Conservation (phyloP, 805 yeast species). For the Ogataea methylovora region DNA sequence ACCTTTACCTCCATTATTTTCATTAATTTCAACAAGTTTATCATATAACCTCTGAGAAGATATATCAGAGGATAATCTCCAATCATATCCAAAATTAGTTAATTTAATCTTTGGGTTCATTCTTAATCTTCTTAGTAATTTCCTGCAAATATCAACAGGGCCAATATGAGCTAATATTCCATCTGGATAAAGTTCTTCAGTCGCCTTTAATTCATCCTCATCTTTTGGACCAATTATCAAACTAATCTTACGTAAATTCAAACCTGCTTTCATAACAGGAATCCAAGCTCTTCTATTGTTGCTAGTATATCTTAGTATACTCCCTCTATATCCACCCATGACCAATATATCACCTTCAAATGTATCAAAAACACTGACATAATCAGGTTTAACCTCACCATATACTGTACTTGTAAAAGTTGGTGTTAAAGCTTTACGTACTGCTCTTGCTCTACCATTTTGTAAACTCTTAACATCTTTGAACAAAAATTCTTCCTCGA, state of each 20-base stretch:
- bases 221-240: slow-evolving; percentile 64
- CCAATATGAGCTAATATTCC: slow-evolving; percentile 79
- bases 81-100: slow-evolving; percentile 84
- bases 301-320: slow-evolving; percentile 56
- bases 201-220: slow-evolving; percentile 57
- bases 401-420: slow-evolving; percentile 21
- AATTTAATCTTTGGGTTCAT: slow-evolving; percentile 54
- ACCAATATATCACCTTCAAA: slow-evolving; percentile 74
- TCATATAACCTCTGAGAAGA: slow-evolving; percentile 43
- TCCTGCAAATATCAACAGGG: slow-evolving; percentile 72
- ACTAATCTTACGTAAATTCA: slow-evolving; percentile 63
- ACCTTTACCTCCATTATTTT: slow-evolving; percentile 43
- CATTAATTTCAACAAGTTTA: slow-evolving; percentile 38
- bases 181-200: slow-evolving; percentile 53
- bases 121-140: slow-evolving; percentile 45
- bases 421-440: slow-evolving; percentile 53
- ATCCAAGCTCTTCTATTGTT: slow-evolving; percentile 75
- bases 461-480: slow-evolving; percentile 49
- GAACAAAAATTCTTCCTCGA: slow-evolving; percentile 57
- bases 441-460: slow-evolving; percentile 62
- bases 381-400: slow-evolving; percentile 20
- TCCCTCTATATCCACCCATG: slow-evolving; percentile 87
- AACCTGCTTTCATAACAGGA: slow-evolving; percentile 74
- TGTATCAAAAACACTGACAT: slow-evolving; percentile 44
- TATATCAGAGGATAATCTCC: slow-evolving; percentile 71